Evolutionary conservation across 179 eudicot species (phyloP), one percentile per base, ranked within the genome.

Genomic region (Sideroxylon spinosum): DNA sequence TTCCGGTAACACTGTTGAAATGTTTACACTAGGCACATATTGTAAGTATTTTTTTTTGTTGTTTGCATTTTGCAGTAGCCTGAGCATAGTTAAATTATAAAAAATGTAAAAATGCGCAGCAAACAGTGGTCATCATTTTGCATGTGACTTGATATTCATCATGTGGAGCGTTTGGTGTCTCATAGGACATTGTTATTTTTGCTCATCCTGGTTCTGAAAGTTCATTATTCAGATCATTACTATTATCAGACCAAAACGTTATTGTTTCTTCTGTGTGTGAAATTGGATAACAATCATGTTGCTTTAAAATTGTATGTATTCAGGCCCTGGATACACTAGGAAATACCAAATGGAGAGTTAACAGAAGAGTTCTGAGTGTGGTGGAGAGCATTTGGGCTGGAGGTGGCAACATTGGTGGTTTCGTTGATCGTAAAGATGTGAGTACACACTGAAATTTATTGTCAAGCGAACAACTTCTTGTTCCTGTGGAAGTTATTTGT

Each of bases 311-410:
- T 76, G 29, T 84, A 68, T 28, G 68, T 78, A 26, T 68, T 67
- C 91, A 94, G 98, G 97, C 98, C 67, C 82, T 94, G 87, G 89
- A 92, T 86, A 92, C 93, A 19, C 90, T 94, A 48, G 98, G 98
- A 68, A 83, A 84, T 83, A 92, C 98, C 46, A 91, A 89, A 85
- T 94, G 98, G 98, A 90, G 95, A 86, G 84, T 92, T 68, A 94
- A 94, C 85, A 82, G 82, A 85, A 89, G 86, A 78, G 87, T 94
- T 55, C 84, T 89, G 50, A 72, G 77, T 71, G 95, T 89, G 86
- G 94, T 92, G 77, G 98, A 92, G 85, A 87, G 79, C 82, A 84
- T 94, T 78, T 94, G 98, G 98, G 93, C 90, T 72, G 82, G 84
- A 73, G 98, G 98, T 79, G 98, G 97, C 75, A 84, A 90, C 81